Conservation (phyloP, 257 asterid genomes). For the Solanum phureja region DNA sequence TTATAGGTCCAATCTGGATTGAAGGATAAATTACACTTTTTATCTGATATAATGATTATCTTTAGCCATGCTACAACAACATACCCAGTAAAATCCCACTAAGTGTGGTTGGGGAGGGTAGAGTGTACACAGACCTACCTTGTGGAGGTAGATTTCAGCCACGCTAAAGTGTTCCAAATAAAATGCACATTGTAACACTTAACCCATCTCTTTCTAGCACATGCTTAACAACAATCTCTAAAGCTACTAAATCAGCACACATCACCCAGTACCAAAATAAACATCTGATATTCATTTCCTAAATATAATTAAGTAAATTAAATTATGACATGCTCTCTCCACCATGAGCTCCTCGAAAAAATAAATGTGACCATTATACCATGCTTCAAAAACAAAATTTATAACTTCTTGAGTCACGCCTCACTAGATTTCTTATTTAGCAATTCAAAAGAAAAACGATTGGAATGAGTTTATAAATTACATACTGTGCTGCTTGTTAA, state of each 20-base stretch:
- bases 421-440: background rate
- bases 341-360: background rate
- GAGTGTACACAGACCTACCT: background rate
- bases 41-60: background rate
- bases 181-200: background rate
- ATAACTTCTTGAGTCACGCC: background rate
- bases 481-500: constrained; percentile 72
- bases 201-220: background rate
- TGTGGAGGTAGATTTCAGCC: background rate
- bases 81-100: background rate
- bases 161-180: background rate
- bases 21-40: background rate
- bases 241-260: background rate
- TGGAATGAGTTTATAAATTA: background rate
- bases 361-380: background rate
- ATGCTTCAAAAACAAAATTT: background rate
- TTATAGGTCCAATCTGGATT: background rate
- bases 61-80: background rate
- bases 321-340: background rate
- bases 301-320: background rate
- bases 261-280: background rate
- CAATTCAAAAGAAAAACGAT: background rate
- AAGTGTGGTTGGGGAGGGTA: background rate
- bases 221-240: background rate
- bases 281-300: background rate